Evolutionary conservation across 2,329 filamentous ascomycete genomes (phyloP).

Genomic region (Paraphoma sp.): DNA sequence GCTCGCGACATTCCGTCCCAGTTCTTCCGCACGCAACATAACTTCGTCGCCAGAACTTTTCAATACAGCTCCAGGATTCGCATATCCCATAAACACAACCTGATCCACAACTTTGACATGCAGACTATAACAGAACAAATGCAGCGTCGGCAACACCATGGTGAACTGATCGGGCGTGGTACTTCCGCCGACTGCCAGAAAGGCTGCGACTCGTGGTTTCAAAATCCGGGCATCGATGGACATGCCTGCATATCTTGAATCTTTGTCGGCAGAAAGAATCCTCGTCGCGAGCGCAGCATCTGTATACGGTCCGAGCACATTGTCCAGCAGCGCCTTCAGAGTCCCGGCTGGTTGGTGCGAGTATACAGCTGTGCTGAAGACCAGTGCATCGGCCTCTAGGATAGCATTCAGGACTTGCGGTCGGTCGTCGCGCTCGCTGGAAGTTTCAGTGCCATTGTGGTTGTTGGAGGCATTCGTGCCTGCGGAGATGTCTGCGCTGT

Average conservation of each 20-base stretch:
- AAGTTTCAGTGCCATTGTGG: background rate
- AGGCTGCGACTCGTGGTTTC: conserved; percentile 3
- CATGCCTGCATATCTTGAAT: background rate
- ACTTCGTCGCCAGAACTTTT: background rate
- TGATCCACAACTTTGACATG: conserved; percentile 14
- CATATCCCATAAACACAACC: conserved; percentile 4
- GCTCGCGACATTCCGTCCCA: conserved; percentile 7
- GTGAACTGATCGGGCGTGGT: conserved; percentile 16
- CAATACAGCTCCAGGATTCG: conserved; percentile 12
- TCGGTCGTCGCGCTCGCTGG: conserved; percentile 1
- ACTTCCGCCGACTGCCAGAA: conserved; percentile 7
- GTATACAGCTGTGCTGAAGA: conserved; percentile 13
- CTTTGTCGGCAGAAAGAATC: conserved; percentile 1
- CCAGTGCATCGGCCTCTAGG: conserved; percentile 10
- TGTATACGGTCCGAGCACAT: conserved; percentile 11
- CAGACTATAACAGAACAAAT: conserved; percentile 9
- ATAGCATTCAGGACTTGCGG: conserved; percentile 4
- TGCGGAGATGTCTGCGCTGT: conserved; percentile 6
- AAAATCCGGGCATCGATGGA: conserved; percentile 7
- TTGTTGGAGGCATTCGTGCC: conserved; percentile 11
- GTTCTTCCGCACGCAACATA: conserved; percentile 1
- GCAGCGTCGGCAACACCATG: conserved; percentile 13
- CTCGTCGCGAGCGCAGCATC: conserved; percentile 7
- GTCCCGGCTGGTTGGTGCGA: conserved; percentile 9
- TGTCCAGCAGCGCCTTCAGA: conserved; percentile 11